Base-by-base conservation (phyloP, 257 asterid species). In the Asclepias syriaca region DNA sequence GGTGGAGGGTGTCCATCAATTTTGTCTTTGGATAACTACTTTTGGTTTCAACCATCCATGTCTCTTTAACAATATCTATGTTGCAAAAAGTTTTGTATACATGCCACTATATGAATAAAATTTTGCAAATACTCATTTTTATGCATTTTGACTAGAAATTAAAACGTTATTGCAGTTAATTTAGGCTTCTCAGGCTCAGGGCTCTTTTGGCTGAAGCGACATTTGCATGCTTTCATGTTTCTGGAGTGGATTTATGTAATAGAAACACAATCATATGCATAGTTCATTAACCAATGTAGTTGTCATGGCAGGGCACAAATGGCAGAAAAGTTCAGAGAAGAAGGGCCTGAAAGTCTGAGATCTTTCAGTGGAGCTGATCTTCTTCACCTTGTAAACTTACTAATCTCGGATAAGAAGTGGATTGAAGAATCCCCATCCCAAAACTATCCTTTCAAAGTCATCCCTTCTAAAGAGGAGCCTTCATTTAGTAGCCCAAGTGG, bases 361-460 rank as follows among this genome's bases (percentile, higher is more conserved):
- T 83, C 85, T 43, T 87, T 93, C 65, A 21, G 85, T 43, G 81
- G 79, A 75, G 73, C 78, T 16, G 85, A 88, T 70, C 85, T 88
- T 79, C 85, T 76, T 78, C 85, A 80, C 78, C 85, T 93, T 39
- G 85, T 89, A 12, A 81, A 89, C 74, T 66, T 91, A 79, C 75
- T 91, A 73, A 89, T 91, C 75, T 83, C 87, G 3, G 90, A 91
- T 69, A 89, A 83, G 90, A 88, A 85, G 83, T 93, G 97, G 97
- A 76, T 93, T 45, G 90, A 79, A 74, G 96, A 86, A 77, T 81
- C 77, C 55, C 46, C 64, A 32, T 65, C 81, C 37, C 77, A 45
- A 72, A 54, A 74, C n/a, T 87, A 54, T 72, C 97, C 96, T 60
- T 89, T 86, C 79, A 86, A 68, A 45, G 73, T 85, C 72, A 58